Conservation (phyloP, 257 asterid genomes). For the Nicotiana tomentosiformis region DNA sequence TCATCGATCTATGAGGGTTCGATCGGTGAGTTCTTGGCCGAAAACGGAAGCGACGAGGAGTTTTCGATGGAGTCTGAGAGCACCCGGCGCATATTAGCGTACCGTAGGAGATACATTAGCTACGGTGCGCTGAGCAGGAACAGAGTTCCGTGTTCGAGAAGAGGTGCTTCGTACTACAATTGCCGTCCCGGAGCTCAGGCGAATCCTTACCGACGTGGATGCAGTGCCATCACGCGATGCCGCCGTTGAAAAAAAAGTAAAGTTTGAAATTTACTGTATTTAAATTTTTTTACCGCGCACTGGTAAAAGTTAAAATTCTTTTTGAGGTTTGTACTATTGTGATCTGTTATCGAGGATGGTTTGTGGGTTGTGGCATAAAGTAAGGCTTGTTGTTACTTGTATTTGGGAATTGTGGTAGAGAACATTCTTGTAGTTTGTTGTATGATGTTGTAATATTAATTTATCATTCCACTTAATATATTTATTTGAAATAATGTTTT, state of each 20-base stretch:
- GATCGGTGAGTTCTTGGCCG: slow-evolving; percentile 21
- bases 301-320: not conserved
- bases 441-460: not conserved
- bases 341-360: not conserved
- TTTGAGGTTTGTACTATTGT: not conserved
- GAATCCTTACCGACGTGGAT: slow-evolving; percentile 35
- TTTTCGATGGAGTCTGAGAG: slow-evolving; percentile 23
- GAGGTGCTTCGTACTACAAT: slow-evolving; percentile 42
- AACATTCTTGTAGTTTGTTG: not conserved
- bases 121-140: slow-evolving; percentile 24
- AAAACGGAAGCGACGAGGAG: not conserved
- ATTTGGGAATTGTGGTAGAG: not conserved
- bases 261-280: not conserved
- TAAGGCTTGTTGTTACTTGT: not conserved
- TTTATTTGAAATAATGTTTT: not conserved
- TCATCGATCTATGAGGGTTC: slow-evolving; percentile 15
- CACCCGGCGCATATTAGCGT: slow-evolving; percentile 20
- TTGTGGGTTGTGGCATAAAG: not conserved
- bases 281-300: not conserved
- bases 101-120: slow-evolving; percentile 27
- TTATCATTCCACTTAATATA: not conserved
- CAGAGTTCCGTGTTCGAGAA: slow-evolving; percentile 27
- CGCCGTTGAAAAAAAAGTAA: slow-evolving; percentile 16
- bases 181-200: slow-evolving; percentile 37
- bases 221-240: slow-evolving; percentile 40